Conservation (phyloP, 2,329 filamentous ascomycete genomes). For the Alternaria metachromatica region DNA sequence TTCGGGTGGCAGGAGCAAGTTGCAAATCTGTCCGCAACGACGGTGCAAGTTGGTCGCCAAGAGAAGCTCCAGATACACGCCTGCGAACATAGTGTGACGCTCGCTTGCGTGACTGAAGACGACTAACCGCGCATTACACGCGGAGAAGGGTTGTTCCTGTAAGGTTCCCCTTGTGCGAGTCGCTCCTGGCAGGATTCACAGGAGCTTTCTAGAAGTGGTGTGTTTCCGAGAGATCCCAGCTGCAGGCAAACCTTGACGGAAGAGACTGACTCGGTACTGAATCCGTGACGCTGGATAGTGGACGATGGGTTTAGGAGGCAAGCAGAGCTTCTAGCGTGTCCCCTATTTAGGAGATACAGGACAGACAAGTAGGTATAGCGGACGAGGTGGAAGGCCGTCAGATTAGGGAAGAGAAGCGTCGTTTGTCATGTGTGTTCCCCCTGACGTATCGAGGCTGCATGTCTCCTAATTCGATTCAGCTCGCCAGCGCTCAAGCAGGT, state of each 20-base stretch:
- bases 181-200: background rate
- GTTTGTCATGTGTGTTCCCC: background rate
- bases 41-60: background rate
- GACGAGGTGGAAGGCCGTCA: background rate
- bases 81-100: background rate
- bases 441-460: conserved; percentile 2
- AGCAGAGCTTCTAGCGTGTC: conserved; percentile 29
- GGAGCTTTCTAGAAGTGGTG: conserved; percentile 9
- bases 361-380: conserved; percentile 10
- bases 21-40: background rate
- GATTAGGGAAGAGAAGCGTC: background rate
- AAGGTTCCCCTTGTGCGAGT: background rate
- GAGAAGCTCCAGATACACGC: background rate
- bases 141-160: background rate
- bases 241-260: conserved; percentile 19
- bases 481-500: background rate
- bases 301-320: conserved; percentile 13
- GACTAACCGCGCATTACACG: background rate
- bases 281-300: conserved; percentile 14
- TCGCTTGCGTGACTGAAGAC: background rate
- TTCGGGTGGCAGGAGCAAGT: background rate
- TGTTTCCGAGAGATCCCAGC: conserved; percentile 15
- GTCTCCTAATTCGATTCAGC: conserved; percentile 16
- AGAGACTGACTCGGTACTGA: conserved; percentile 22
- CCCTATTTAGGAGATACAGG: conserved; percentile 17